These are phyloP conservation scores for Glarea lozoyensis DNA, from an alignment of 495 filamentous ascomycete genomes.

Conservation along the genomic window DNA sequence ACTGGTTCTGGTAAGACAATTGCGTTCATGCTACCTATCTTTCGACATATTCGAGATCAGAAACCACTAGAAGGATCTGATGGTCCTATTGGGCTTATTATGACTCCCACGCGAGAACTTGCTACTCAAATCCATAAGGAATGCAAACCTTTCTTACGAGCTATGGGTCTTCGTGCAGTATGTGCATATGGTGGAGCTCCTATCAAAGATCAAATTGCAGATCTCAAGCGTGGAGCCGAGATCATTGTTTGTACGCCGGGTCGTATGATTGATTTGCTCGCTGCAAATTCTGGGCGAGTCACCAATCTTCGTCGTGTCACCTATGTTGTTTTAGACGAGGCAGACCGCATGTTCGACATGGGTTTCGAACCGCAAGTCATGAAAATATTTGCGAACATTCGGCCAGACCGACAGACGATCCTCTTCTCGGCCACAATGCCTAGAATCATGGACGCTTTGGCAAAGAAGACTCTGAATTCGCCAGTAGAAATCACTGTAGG, in stretches of 20 bases:
- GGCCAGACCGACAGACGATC: slow-evolving; percentile 87
- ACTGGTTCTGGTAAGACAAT: slow-evolving; percentile 99
- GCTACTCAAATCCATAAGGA: slow-evolving; percentile 93
- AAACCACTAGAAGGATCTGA: slow-evolving; percentile 72
- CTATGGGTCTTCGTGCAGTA: slow-evolving; percentile 81
- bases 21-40: slow-evolving; percentile 92
- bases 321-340: slow-evolving; percentile 92
- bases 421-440: slow-evolving; percentile 97
- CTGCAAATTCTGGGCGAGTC: slow-evolving; percentile 85
- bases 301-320: slow-evolving; percentile 84
- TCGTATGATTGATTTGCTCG: slow-evolving; percentile 92
- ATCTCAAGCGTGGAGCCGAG: slow-evolving; percentile 89
- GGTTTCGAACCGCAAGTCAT: slow-evolving; percentile 97
- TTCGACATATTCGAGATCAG: slow-evolving; percentile 95
- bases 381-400: slow-evolving; percentile 87
- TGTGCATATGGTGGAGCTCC: slow-evolving; percentile 93
- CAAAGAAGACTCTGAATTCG: slow-evolving; percentile 75
- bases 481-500: slow-evolving; percentile 91
- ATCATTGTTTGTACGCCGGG: slow-evolving; percentile 94
- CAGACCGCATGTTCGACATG: slow-evolving; percentile 99
- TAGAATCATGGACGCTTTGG: slow-evolving; percentile 83
- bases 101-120: slow-evolving; percentile 93
- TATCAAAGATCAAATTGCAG: slow-evolving; percentile 96
- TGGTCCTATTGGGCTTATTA: slow-evolving; percentile 78
- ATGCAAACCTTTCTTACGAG: slow-evolving; percentile 87